These are phyloP conservation scores for Globisporangium cederbergense DNA, from an alignment of 352 stramenopile species.

Conservation along the genomic window DNA sequence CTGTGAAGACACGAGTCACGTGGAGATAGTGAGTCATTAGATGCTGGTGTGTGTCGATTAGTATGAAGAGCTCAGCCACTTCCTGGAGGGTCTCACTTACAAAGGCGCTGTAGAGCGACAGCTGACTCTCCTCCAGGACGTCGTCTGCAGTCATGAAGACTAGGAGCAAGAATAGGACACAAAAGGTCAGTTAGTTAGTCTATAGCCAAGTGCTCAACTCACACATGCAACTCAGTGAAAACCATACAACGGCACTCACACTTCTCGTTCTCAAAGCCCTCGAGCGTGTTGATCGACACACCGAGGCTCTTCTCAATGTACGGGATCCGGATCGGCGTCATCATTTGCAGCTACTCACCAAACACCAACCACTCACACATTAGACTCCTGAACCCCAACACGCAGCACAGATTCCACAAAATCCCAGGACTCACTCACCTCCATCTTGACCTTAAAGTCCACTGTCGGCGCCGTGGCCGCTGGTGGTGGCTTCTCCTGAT, in stretches of 20 bases:
- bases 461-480: conserved; percentile 29
- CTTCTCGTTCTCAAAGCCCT: conserved; percentile 82
- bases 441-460: conserved; percentile 78
- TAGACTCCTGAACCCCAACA: background rate
- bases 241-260: conserved; percentile 27
- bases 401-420: background rate
- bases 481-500: conserved; percentile 14
- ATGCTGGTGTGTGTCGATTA: too few species aligned
- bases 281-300: conserved; percentile 68
- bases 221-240: background rate
- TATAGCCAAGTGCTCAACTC: background rate
- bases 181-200: background rate
- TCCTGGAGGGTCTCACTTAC: conserved; percentile 27
- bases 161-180: conserved; percentile 11
- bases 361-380: background rate
- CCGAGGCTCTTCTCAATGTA: conserved; percentile 79
- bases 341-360: conserved; percentile 70
- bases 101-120: conserved; percentile 79
- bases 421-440: conserved; percentile 33
- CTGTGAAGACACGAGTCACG: conserved; percentile 20
- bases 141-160: conserved; percentile 85
- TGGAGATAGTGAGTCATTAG: background rate
- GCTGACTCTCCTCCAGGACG: conserved; percentile 77
- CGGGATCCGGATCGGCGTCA: conserved; percentile 85
- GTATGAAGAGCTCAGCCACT: background rate